phyloP scores from a whole-genome alignment of 441 rosid species.

The Populus hybrid region DNA sequence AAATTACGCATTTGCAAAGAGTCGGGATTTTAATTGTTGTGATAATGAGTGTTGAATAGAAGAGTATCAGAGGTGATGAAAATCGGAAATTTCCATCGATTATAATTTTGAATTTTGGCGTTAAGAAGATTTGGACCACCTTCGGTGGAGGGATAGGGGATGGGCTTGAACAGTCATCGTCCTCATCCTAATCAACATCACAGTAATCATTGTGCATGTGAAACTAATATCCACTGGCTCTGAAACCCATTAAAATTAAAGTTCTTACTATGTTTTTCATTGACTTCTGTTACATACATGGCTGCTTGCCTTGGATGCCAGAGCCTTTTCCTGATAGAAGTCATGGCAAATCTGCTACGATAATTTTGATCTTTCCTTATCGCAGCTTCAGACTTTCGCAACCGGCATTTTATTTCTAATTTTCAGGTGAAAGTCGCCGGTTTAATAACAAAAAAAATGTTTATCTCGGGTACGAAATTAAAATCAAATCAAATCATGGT shows the following conservation, averaged over 20 bases:
- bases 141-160: slow-evolving; percentile 3
- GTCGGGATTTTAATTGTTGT: too few relatives aligned
- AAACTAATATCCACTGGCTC: background rate
- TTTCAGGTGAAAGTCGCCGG: too few relatives aligned
- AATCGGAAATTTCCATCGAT: too few relatives aligned
- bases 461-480: too few relatives aligned
- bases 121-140: slow-evolving; percentile 26
- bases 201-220: slow-evolving; percentile 5
- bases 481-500: background rate
- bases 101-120: too few relatives aligned
- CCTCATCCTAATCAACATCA: background rate
- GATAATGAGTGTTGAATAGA: too few relatives aligned
- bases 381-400: background rate
- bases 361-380: background rate
- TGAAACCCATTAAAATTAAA: background rate
- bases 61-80: too few relatives aligned
- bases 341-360: background rate
- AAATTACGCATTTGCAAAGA: too few relatives aligned
- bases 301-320: too few relatives aligned
- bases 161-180: slow-evolving; percentile 5
- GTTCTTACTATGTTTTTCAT: background rate
- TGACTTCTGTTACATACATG: too few relatives aligned
- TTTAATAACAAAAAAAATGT: too few relatives aligned
- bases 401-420: background rate
- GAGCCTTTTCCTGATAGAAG: background rate